Base-by-base conservation (phyloP, 2,329 filamentous ascomycete species). In the Hypoxylon rubiginosum region DNA sequence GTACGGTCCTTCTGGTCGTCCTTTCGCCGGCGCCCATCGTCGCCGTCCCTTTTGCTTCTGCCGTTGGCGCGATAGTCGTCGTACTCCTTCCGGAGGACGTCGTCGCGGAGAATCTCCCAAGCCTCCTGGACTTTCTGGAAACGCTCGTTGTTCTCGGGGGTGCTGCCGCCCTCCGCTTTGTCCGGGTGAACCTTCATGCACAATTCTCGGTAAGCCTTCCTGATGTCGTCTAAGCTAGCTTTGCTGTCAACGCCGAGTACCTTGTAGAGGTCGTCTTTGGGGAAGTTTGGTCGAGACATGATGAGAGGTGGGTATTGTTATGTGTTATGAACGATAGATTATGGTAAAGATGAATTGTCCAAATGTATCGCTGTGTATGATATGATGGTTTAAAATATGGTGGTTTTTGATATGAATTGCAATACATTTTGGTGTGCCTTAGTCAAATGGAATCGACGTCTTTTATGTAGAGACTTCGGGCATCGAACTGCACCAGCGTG, bases 111-210 rank as follows among this genome's bases (percentile, higher is more conserved):
- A 19, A 69, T 67, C 21, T 64, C 60, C 56, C 60, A 64, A 7
- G 67, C 67, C 34, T 69, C 67, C 21, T 62, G 57, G 28, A 69
- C 46, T 17, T 46, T 28, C 5, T 41, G 34, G 10, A 67, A 66
- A 1, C 54, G 53, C 28, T 48, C 46, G 32, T 50, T 69, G 41
- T 64, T 69, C 57, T 65, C 67, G 2, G 46, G 32, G 2, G 58
- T 66, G 49, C 53, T 68, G 11, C 67, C 67, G 6, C 58, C 66
- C n/a, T 60, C 50, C 4, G 64, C 64, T 10, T 69, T 69, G 46
- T 67, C 67, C n/a, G 67, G 67, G 43, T 67, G 67, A 1, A 62
- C 56, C 52, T 61, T 63, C 39, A 43, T 28, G 51, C 61, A 57
- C 7, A 64, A 32, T 0, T 67, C 58, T 21, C 58, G 60, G 46